Evolutionary conservation across 768 basidiomycete genomes (phyloP).

Genomic region (Boletus rex-veris): DNA sequence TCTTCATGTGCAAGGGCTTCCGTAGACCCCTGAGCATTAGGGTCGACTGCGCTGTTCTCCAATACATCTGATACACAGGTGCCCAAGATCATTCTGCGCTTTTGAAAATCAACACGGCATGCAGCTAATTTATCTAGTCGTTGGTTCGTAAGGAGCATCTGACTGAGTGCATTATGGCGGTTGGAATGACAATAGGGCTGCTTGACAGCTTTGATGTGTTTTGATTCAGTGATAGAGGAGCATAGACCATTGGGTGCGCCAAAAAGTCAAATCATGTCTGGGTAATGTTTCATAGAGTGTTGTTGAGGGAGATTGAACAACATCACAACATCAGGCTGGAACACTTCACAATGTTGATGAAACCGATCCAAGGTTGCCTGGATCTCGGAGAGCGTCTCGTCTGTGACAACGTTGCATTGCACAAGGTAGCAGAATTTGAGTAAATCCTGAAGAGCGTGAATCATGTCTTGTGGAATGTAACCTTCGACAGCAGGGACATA

Average conservation of each 20-base stretch:
- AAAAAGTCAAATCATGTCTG: neutral
- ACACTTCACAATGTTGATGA: neutral
- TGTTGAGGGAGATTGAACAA: neutral
- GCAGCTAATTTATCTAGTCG: neutral
- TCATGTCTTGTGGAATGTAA: constrained; percentile 1
- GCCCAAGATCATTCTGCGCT: neutral
- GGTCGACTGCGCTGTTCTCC: no score
- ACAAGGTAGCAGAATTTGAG: neutral
- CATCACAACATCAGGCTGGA: neutral
- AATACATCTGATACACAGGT: neutral
- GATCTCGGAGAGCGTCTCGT: neutral
- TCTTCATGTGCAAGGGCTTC: neutral
- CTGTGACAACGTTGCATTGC: neutral
- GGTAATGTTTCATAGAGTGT: neutral
- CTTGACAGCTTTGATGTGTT: constrained; percentile 1
- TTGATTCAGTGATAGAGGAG: neutral
- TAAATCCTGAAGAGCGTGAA: neutral
- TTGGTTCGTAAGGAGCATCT: neutral
- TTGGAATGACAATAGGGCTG: neutral
- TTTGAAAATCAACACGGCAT: neutral
- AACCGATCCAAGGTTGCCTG: neutral
- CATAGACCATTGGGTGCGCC: neutral
- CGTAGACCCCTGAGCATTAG: no score
- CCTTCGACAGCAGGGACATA: neutral
- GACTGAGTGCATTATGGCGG: neutral